Evolutionary conservation across 2,329 filamentous ascomycete genomes (phyloP).

Genomic region (Claviceps quebecensis): DNA sequence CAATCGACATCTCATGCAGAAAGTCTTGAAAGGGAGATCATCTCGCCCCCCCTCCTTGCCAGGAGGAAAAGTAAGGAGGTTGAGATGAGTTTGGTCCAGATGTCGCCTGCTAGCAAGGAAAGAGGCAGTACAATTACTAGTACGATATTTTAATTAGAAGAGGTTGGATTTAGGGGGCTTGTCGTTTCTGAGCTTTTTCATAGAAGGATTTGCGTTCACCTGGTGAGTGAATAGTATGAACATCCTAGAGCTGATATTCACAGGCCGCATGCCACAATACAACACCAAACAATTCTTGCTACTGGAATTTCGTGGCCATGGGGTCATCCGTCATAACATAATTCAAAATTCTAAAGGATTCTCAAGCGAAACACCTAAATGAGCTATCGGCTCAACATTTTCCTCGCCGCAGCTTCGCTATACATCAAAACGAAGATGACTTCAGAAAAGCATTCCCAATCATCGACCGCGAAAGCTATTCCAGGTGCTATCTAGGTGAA

Average conservation of each 20-base stretch:
- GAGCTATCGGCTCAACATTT: too few relatives aligned
- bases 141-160: not conserved
- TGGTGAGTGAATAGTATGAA: not conserved
- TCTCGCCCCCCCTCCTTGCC: too few relatives aligned
- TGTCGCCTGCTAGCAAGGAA: not conserved
- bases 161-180: not conserved
- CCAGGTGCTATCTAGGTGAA: too few relatives aligned
- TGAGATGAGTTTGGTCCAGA: not conserved
- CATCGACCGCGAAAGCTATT: too few relatives aligned
- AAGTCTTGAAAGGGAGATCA: not conserved
- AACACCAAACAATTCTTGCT: not conserved
- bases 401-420: too few relatives aligned
- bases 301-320: not conserved
- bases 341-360: too few relatives aligned
- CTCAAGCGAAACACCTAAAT: too few relatives aligned
- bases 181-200: not conserved
- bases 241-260: not conserved
- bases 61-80: not conserved
- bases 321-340: too few relatives aligned
- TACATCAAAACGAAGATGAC: too few relatives aligned
- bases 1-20: not conserved
- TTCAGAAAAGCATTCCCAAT: too few relatives aligned
- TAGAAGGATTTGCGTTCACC: not conserved
- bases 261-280: not conserved
- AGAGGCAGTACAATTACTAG: constrained; percentile 1